phyloP scores from a whole-genome alignment of 2,329 filamentous ascomycete genomes.

The Ophiostoma populinum region DNA sequence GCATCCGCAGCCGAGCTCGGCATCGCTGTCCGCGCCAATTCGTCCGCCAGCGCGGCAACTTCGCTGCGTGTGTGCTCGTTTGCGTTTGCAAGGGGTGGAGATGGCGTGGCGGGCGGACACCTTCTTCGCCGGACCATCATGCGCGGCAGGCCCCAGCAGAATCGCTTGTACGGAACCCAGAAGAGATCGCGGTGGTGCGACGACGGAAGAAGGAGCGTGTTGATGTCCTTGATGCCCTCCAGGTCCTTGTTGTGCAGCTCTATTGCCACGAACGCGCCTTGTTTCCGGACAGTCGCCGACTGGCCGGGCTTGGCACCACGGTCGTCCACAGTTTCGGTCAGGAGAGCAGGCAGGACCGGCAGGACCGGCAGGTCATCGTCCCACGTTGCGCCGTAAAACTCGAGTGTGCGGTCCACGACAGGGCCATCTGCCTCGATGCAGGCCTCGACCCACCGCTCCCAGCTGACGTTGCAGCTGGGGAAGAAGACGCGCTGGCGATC shows the following conservation, averaged over 20 bases:
- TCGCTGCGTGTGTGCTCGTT: no score
- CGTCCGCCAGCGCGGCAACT: no score
- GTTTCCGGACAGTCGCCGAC: no score
- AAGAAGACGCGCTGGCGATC: constrained; percentile 50
- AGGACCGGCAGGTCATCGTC: constrained; percentile 16
- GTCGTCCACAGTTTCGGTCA: background rate
- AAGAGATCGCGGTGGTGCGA: constrained; percentile 53
- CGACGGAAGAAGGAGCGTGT: constrained; percentile 52
- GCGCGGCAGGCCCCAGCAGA: constrained; percentile 19
- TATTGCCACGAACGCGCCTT: no score
- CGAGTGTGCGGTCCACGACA: constrained; percentile 41
- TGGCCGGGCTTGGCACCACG: no score
- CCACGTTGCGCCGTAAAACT: constrained; percentile 59
- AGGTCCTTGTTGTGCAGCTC: background rate
- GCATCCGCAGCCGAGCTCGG: no score
- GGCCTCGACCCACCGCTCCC: constrained; percentile 77
- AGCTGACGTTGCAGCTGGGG: constrained; percentile 71
- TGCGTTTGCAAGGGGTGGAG: no score
- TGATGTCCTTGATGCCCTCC: background rate
- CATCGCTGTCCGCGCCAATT: no score
- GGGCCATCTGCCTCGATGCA: constrained; percentile 49
- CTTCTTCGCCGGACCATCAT: no score
- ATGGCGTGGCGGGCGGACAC: no score
- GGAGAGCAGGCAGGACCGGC: background rate
- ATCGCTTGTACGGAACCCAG: no score